These are phyloP conservation scores for Lactarius evosmus DNA, from an alignment of 768 basidiomycete species.

Conservation along the genomic window DNA sequence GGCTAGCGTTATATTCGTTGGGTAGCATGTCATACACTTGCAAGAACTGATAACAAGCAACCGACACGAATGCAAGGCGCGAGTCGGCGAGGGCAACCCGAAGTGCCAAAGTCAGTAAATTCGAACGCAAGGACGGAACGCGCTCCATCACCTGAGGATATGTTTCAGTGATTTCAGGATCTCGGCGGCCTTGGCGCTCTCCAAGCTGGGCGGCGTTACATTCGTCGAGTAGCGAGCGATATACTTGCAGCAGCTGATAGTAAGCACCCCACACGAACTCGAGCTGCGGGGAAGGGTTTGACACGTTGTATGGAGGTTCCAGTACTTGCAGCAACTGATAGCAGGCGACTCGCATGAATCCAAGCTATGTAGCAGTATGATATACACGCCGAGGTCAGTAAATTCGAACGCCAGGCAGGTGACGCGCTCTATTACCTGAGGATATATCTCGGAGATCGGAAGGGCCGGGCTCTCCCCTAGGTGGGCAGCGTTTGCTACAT, in stretches of 20 bases:
- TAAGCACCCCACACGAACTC: neutral
- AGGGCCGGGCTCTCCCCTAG: too few relatives aligned
- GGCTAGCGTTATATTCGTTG: neutral
- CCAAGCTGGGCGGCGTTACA: neutral
- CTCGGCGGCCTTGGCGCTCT: neutral
- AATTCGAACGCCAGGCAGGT: neutral
- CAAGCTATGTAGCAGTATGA: neutral
- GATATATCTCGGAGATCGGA: neutral
- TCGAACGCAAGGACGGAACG: neutral
- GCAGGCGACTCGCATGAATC: neutral
- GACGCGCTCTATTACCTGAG: neutral
- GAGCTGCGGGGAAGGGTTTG: neutral
- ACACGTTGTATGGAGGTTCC: neutral
- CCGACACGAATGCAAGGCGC: neutral
- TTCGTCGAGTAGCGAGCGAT: neutral
- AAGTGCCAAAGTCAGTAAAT: neutral
- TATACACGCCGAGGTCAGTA: neutral
- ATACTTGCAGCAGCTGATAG: neutral
- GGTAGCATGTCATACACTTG: neutral
- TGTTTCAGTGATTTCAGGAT: neutral
- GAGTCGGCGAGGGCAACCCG: neutral
- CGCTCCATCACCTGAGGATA: neutral
- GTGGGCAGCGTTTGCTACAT: neutral
- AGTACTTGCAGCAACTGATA: neutral
- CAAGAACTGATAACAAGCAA: neutral